Evolutionary conservation across 2,329 filamentous ascomycete species (phyloP).

Genomic region (Aspergillus sp.): DNA sequence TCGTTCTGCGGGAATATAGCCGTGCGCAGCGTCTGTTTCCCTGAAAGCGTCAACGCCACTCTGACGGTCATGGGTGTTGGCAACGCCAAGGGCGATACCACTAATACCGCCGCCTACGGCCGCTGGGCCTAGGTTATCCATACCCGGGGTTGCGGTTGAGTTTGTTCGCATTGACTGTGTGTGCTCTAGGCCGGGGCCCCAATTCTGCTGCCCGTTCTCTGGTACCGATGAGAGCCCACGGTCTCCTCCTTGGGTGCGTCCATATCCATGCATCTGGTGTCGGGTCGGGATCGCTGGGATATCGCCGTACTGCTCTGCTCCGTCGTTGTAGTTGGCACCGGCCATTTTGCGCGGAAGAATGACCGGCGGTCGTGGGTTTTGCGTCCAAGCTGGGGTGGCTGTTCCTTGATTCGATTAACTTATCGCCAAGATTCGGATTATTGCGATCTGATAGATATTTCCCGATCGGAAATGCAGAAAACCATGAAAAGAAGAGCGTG

Average conservation of each 20-base stretch:
- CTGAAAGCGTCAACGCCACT: slow-evolving; percentile 65
- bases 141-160: slow-evolving; percentile 56
- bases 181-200: slow-evolving; percentile 20
- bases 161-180: slow-evolving; percentile 33
- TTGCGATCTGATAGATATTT: not conserved
- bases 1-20: slow-evolving; percentile 35
- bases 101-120: slow-evolving; percentile 65
- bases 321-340: not conserved
- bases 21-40: slow-evolving; percentile 30
- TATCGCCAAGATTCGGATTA: not conserved
- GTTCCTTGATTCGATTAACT: not conserved
- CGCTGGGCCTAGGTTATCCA: slow-evolving; percentile 65
- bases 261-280: slow-evolving; percentile 9
- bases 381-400: not conserved
- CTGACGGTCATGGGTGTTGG: slow-evolving; percentile 63
- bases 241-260: not conserved
- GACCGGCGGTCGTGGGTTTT: not conserved
- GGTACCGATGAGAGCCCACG: slow-evolving; percentile 15
- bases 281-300: slow-evolving; percentile 12
- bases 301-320: slow-evolving; percentile 11
- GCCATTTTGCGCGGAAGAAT: not conserved
- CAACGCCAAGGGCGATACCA: slow-evolving; percentile 65
- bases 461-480: not conserved
- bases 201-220: slow-evolving; percentile 12
- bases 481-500: not conserved